A percentile compares a stretch with the other conserved stretches of the same genome.
Evolutionary conservation across 176 grass and related monocot genomes (phyloP).

Genomic region (Cocos nucifera): DNA sequence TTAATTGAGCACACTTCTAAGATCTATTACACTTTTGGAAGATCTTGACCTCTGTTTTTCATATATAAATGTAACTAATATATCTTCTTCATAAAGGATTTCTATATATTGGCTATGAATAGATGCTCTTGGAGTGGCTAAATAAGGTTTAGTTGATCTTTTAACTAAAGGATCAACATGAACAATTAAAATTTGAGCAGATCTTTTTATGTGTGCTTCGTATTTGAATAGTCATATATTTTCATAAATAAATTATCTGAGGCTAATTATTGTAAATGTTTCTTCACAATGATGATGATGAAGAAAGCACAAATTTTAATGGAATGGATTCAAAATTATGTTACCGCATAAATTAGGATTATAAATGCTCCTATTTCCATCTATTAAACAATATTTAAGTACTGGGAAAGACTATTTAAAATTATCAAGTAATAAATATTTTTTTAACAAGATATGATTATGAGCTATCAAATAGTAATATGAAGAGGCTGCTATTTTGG

Average conservation of each 20-base stretch:
- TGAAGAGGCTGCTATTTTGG: not conserved
- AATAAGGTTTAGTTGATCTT: not conserved
- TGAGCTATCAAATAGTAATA: not conserved
- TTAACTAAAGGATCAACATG: not conserved
- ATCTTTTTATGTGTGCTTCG: not conserved
- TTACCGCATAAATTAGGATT: not conserved
- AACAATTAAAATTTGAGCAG: not conserved
- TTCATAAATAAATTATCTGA: not conserved
- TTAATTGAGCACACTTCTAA: not conserved
- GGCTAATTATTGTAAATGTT: too few species aligned
- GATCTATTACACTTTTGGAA: not conserved
- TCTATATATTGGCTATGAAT: too few species aligned
- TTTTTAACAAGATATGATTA: conserved; percentile 5
- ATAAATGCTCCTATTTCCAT: conserved; percentile 9
- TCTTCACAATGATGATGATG: not conserved
- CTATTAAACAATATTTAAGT: not conserved
- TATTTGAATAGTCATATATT: not conserved
- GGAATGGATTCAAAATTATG: conserved; percentile 9
- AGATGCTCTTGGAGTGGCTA: not conserved
- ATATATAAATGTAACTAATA: conserved; percentile 4
- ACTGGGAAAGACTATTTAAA: not conserved
- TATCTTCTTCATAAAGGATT: too few species aligned
- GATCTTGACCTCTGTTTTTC: not conserved
- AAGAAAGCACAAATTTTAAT: not conserved
- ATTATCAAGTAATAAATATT: not conserved